Evolutionary conservation across 2,329 filamentous ascomycete species (phyloP), one percentile per base, ranked within the genome.

Genomic region (Fusarium duplospermum): DNA sequence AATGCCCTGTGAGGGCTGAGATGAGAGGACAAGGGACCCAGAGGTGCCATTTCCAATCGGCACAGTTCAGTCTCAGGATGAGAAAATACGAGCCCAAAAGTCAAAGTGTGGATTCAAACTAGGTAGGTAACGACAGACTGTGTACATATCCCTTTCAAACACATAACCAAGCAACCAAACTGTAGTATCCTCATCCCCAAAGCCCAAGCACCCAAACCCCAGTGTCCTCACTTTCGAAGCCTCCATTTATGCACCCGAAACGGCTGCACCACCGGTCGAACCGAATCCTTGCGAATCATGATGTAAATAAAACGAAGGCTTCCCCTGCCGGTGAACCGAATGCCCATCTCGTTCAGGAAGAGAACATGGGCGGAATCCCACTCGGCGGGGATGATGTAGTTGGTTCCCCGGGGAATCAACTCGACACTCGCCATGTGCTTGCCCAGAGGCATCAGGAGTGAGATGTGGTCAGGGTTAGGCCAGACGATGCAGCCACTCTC

Each of bases 251-350:
- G 11, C 11, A 35, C 11, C 33, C 33, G 10, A 35, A 13, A 35
- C n/a, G n/a, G n/a, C 33, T 35, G 11, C 33, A 35, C 31, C 31
- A 31, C 31, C 31, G 10, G 31, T 9, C 11, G 31, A 31, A 11
- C 31, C 31, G 31, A 13, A 11, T 35, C 33, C 33, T 35, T 35
- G 13, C 33, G 33, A 14, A 45, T 6, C 29, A 76, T 36, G 4
- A 76, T 70, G 35, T 72, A 76, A 22, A 76, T 74, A 29, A 76
- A 76, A 6, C 73, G 45, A 54, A 76, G 65, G 29, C 73, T 74
- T 16, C 74, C 74, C 14, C 24, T 65, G 8, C 71, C 73, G 7
- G 27, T 60, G 40, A 76, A 47, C 45, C 62, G 56, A 14, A 76
- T 14, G 6, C 73, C 74, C 61, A 74, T 74, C 40, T 76, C 69